Evolutionary conservation across 129 eudicot species (phyloP).

Genomic region (Centella asiatica): DNA sequence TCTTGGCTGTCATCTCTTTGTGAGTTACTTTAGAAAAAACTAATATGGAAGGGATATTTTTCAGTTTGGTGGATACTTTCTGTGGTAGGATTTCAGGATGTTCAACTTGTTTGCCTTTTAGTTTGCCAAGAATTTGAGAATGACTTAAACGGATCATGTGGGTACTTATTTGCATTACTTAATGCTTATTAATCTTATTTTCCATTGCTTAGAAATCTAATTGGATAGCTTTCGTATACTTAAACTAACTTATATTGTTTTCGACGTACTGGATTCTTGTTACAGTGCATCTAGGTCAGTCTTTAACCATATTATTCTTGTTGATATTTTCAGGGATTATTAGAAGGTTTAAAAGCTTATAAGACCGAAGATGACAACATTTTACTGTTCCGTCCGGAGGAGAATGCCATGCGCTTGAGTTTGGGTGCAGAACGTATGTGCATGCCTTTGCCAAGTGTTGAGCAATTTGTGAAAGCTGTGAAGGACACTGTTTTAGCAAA

Average conservation of each 20-base stretch:
- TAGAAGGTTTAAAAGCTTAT: constrained; percentile 94
- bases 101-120: no score
- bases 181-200: no score
- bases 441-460: constrained; percentile 90
- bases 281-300: neutral
- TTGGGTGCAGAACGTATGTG: constrained; percentile 94
- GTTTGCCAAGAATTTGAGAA: no score
- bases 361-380: constrained; percentile 64
- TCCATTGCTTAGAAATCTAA: no score
- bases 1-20: neutral
- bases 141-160: no score
- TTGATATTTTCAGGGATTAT: constrained; percentile 58
- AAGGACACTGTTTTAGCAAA: constrained; percentile 81
- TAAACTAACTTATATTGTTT: neutral
- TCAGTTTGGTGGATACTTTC: no score
- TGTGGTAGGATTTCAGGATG: no score
- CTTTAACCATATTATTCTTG: constrained; percentile 13
- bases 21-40: no score
- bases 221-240: no score
- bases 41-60: neutral
- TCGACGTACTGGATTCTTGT: neutral
- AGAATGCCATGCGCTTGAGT: constrained; percentile 72
- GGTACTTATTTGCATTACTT: no score
- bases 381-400: constrained; percentile 82
- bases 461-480: constrained; percentile 87